A percentile compares a stretch with the other conserved stretches of the same genome.
Evolutionary conservation across 2,329 filamentous ascomycete species (phyloP).

Genomic region (Aspergillus sp.): DNA sequence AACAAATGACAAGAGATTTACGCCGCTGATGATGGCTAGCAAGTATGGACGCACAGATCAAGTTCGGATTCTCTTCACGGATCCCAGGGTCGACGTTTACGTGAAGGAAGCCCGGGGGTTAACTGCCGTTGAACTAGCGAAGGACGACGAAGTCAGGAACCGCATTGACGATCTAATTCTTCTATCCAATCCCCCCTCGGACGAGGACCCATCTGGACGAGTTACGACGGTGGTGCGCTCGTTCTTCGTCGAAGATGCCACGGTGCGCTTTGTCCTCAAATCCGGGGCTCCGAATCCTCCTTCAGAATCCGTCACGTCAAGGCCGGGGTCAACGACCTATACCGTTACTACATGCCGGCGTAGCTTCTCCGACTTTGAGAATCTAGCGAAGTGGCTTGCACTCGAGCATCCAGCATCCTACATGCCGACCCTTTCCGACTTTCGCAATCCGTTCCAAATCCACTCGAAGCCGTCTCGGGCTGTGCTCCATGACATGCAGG

Average conservation of each 20-base stretch:
- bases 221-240: slow-evolving; percentile 89
- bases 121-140: slow-evolving; percentile 90
- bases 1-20: slow-evolving; percentile 89
- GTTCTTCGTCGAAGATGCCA: slow-evolving; percentile 95
- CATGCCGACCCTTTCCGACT: slow-evolving; percentile 68
- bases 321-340: slow-evolving; percentile 54
- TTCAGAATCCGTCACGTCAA: slow-evolving; percentile 27
- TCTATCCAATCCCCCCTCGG: slow-evolving; percentile 54
- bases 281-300: slow-evolving; percentile 64
- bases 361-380: slow-evolving; percentile 82
- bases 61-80: slow-evolving; percentile 77
- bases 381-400: slow-evolving; percentile 70
- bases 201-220: slow-evolving; percentile 57
- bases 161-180: slow-evolving; percentile 89
- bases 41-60: slow-evolving; percentile 95
- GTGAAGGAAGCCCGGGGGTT: slow-evolving; percentile 78
- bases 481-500: slow-evolving; percentile 76
- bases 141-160: slow-evolving; percentile 95
- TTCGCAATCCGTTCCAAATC: slow-evolving; percentile 83
- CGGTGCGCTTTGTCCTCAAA: slow-evolving; percentile 84
- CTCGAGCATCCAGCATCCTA: slow-evolving; percentile 93
- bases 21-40: slow-evolving; percentile 93
- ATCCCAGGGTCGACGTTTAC: slow-evolving; percentile 75
- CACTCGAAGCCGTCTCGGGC: slow-evolving; percentile 84
- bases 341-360: slow-evolving; percentile 91